Base-by-base conservation (phyloP, 2,329 filamentous ascomycete species). In the Ceratocystis cubensis region DNA sequence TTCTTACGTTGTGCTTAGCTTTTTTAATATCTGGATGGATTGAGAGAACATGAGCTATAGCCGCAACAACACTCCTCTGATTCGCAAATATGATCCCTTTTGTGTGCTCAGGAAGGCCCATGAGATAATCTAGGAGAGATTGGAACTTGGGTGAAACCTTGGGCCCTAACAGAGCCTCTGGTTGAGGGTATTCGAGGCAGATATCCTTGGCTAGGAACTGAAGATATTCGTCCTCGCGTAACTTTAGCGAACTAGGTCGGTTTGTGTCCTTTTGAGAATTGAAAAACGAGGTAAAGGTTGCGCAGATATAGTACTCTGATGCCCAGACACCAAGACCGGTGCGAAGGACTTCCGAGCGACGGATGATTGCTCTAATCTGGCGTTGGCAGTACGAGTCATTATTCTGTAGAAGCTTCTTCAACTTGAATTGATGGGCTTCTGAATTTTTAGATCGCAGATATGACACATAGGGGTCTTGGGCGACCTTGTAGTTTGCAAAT, bases 51-150 rank as follows among this genome's bases (percentile, higher is more conserved):
- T 84, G 78, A 1, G 79, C 75, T 37, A 92, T 75, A 3, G 88
- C 80, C 5, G 78, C 79, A 0, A 85, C 85, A 0, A 83, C 84
- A 1, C 80, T 80, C 63, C 86, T 77, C 71, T 88, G 83, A 67
- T 82, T 77, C 28, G 83, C 88, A 70, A 92, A 92, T 0, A 91
- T 75, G 17, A 92, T 84, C 0, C 85, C 84, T 3, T 81, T 79
- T 0, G 70, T 61, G 30, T 65, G 45, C 15, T 28, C 25, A 5
- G 63, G 65, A 15, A 63, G 56, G 5, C 45, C 41, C 7, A 57
- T 7, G 17, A 88, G 79, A 3, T 82, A 75, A 3, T 74, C 66
- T 2, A 90, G 73, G 17, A 92, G 76, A 5, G 75, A 73, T 20
- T 72, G 71, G 1, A 83, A 77, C 71, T 91, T 90, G n/a, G 80